Evolutionary conservation across 2,329 filamentous ascomycete genomes (phyloP), one percentile per base, ranked within the genome.

Genomic region (Colletotrichum brevisporum): DNA sequence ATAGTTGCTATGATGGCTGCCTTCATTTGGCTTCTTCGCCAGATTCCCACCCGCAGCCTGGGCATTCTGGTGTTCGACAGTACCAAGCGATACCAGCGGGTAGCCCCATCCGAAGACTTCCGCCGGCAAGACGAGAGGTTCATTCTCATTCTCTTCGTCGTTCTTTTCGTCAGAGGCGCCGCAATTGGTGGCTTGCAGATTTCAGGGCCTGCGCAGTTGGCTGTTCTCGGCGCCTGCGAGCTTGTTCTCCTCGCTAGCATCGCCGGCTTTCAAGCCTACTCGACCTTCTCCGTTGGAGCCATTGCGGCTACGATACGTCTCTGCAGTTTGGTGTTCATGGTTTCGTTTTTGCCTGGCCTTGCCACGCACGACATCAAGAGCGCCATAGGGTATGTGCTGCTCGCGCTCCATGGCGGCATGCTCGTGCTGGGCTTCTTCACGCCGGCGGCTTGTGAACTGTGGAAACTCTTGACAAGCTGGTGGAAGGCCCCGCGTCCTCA

Each of bases 361-460:
- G 89, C 90, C 1, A 88, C 87, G 2, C 84, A 90, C 71, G 80
- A 84, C 2, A 80, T 88, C 1, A 90, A 89, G 73, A 90, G 90
- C 16, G 92, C 89, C 86, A 87, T 93, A 51, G 92, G 91, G 9
- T 94, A 93, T 75, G 82, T 88, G 15, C 89, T 93, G 47, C 81
- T 94, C 18, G 76, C 90, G 2, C 81, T 93, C 5, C 91, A 94
- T 76, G 88, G 84, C 2, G 83, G 89, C 63, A 90, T 92, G 13
- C 79, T 93, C 6, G 82, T 92, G 6, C 91, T 93, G 75, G 90
- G 90, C 5, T 92, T 92, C 77, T 90, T 92, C 74, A 79, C 93
- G 43, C 92, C 91, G 74, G 84, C 89, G 0, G 77, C 89, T 1
- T 67, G 41, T 27, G 45, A 67, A 21, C 53, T 74, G 3, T n/a